Conservation (phyloP, 805 yeast genomes). For the Candida andamanensis region DNA sequence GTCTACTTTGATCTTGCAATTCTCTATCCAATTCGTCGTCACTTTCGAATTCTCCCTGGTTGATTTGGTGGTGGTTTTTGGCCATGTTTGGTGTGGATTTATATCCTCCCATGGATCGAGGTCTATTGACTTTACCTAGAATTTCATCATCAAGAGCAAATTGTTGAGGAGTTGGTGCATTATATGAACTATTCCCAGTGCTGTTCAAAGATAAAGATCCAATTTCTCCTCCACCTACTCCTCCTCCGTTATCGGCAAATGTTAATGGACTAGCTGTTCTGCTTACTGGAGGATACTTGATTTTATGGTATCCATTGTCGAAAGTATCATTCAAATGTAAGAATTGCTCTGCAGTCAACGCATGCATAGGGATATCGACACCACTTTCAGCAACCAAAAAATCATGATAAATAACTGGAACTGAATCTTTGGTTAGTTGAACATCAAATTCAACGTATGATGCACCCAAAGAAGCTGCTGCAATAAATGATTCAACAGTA, state of each 20-base stretch:
- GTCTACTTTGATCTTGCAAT: slow-evolving; percentile 34
- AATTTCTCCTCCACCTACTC: slow-evolving; percentile 2
- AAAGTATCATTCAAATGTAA: slow-evolving; percentile 43
- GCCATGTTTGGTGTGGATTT: slow-evolving; percentile 28
- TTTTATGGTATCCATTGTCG: slow-evolving; percentile 6
- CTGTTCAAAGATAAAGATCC: slow-evolving; percentile 3
- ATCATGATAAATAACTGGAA: slow-evolving; percentile 94
- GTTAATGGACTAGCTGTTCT: slow-evolving; percentile 5
- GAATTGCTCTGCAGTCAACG: slow-evolving; percentile 84
- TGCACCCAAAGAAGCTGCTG: slow-evolving; percentile 95
- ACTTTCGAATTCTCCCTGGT: slow-evolving; percentile 6
- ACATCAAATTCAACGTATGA: slow-evolving; percentile 96
- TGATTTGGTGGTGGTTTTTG: slow-evolving; percentile 2
- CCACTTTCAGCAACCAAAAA: slow-evolving; percentile 94
- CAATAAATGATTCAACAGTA: slow-evolving; percentile 89
- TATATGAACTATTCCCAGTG: background rate
- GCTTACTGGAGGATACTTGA: slow-evolving; percentile 12
- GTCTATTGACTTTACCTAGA: slow-evolving; percentile 27
- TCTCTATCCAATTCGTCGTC: slow-evolving; percentile 36
- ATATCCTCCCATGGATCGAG: slow-evolving; percentile 37
- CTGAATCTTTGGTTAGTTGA: slow-evolving; percentile 83
- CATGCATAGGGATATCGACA: slow-evolving; percentile 94
- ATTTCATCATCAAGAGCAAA: slow-evolving; percentile 34
- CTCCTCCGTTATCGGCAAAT: slow-evolving; percentile 1
- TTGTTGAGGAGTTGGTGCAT: slow-evolving; percentile 5